These are phyloP conservation scores for Didymella lethalis DNA, from an alignment of 2,329 filamentous ascomycete genomes.

Conservation along the genomic window DNA sequence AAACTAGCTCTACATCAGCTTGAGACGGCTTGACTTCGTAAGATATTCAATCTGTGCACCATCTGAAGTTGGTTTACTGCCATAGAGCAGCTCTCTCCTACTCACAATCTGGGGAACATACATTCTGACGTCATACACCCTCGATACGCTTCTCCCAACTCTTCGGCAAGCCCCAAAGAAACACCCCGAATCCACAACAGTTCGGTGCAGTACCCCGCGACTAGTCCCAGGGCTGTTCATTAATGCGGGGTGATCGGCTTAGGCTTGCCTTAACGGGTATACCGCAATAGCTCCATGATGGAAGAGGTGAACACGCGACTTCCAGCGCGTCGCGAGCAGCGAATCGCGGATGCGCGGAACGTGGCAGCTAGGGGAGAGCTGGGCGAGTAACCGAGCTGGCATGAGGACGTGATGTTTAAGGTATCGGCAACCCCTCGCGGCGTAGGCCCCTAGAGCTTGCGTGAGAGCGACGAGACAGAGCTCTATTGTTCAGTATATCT, in stretches of 20 bases:
- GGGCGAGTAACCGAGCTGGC: constrained; percentile 3
- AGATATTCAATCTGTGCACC: too few relatives aligned
- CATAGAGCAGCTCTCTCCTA: too few relatives aligned
- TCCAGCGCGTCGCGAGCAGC: constrained; percentile 4
- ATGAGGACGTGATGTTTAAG: constrained; percentile 7
- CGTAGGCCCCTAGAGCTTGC: neutral
- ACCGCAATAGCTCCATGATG: constrained; percentile 18
- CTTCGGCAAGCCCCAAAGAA: neutral
- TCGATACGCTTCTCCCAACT: neutral
- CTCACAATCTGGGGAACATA: neutral
- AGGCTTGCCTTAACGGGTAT: constrained; percentile 34
- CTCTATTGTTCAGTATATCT: neutral
- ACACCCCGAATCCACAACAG: neutral
- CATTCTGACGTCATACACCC: neutral
- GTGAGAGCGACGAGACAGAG: constrained; percentile 8
- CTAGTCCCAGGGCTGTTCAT: constrained; percentile 1
- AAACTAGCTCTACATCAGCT: too few relatives aligned
- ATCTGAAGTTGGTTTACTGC: too few relatives aligned
- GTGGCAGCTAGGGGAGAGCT: neutral
- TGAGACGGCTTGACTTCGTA: too few relatives aligned
- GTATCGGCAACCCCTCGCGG: neutral
- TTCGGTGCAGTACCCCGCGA: constrained; percentile 29
- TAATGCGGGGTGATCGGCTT: constrained; percentile 34
- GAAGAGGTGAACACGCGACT: constrained; percentile 21
- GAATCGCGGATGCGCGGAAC: constrained; percentile 13